A percentile compares a stretch with the other conserved stretches of the same genome.
Evolutionary conservation across 768 basidiomycete genomes (phyloP).

Genomic region (Phlegmacium glaucopus): DNA sequence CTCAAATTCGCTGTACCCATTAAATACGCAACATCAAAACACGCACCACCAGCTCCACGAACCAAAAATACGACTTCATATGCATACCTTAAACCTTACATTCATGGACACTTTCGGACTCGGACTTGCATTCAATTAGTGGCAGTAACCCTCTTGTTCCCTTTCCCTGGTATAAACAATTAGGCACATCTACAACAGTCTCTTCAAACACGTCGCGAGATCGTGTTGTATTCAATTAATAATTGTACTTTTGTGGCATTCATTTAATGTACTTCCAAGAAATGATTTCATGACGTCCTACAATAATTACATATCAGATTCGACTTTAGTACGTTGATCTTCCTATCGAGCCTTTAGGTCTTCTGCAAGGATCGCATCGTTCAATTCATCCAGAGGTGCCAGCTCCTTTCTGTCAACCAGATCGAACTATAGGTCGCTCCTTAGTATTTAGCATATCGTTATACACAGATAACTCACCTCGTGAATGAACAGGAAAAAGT

Average conservation of each 20-base stretch:
- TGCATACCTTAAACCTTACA: not conserved
- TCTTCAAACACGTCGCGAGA: slow-evolving; percentile 21
- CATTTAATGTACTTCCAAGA: too few species aligned
- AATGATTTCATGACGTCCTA: slow-evolving; percentile 5
- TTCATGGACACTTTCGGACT: too few species aligned
- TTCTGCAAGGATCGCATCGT: slow-evolving; percentile 77
- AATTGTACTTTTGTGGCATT: slow-evolving; percentile 2
- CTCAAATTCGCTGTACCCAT: not conserved
- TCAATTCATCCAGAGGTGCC: slow-evolving; percentile 91
- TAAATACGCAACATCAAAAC: slow-evolving; percentile 6
- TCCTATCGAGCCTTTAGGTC: slow-evolving; percentile 39
- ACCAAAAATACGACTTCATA: not conserved
- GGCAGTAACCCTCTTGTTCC: too few species aligned
- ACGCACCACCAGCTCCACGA: slow-evolving; percentile 3
- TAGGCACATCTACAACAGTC: slow-evolving; percentile 1
- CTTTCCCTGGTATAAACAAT: too few species aligned
- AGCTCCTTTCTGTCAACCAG: slow-evolving; percentile 96
- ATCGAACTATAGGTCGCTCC: slow-evolving; percentile 60
- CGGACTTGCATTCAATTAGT: too few species aligned
- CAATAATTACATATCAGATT: not conserved
- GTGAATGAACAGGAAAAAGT: slow-evolving; percentile 95
- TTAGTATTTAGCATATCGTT: too few species aligned
- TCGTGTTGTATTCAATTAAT: slow-evolving; percentile 13
- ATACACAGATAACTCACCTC: slow-evolving; percentile 57
- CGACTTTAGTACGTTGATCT: not conserved